These are phyloP conservation scores for Chrysoporthe cubensis DNA, from an alignment of 2,329 filamentous ascomycete species.

Conservation along the genomic window DNA sequence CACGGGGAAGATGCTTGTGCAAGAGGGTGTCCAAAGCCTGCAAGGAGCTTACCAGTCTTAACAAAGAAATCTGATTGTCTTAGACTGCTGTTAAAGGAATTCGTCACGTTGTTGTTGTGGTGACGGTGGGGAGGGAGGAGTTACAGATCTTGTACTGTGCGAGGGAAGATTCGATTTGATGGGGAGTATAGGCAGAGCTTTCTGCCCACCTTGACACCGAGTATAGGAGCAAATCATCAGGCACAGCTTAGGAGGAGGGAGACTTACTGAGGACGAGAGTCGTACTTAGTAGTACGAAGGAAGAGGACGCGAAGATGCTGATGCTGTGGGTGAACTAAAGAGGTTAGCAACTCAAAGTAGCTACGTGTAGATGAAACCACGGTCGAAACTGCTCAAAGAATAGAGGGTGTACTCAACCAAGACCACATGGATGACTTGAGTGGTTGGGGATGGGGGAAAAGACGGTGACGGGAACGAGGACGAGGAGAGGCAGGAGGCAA, in stretches of 20 bases:
- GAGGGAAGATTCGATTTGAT: background rate
- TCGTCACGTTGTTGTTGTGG: background rate
- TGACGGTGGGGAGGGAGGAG: background rate
- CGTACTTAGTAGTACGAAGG: background rate
- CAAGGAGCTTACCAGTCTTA: background rate
- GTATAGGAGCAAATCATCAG: background rate
- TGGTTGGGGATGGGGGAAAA: background rate
- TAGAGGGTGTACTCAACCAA: background rate
- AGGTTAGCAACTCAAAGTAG: background rate
- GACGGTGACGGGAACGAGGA: background rate
- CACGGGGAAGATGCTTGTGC: background rate
- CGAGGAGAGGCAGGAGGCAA: background rate
- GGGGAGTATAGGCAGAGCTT: background rate
- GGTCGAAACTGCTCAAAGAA: background rate
- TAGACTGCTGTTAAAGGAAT: background rate
- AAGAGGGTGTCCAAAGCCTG: background rate
- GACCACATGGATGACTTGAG: background rate
- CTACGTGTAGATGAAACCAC: background rate
- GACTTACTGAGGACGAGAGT: background rate
- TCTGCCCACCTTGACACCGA: background rate
- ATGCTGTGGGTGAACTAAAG: background rate
- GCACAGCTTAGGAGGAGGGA: background rate
- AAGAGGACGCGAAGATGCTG: background rate
- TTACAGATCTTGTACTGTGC: background rate
- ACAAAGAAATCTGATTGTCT: background rate